phyloP scores from a whole-genome alignment of 192 early-diverging fungal species.

The Podochytrium sp. region DNA sequence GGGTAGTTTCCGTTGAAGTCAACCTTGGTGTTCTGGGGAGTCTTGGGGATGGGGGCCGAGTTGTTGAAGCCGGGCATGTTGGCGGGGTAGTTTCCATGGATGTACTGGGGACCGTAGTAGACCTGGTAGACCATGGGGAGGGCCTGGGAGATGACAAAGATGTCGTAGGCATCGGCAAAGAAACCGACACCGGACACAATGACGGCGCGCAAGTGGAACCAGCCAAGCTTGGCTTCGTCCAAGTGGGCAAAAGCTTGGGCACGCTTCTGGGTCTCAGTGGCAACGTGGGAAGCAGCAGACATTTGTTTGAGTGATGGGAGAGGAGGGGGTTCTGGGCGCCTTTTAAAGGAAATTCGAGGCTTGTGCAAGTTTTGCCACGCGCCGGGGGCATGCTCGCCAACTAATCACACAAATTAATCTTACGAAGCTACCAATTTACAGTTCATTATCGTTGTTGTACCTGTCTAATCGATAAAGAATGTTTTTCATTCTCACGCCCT shows the following conservation, averaged over 20 bases:
- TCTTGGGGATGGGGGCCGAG: constrained; percentile 9
- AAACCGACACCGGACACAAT: constrained; percentile 51
- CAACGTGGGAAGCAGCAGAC: neutral
- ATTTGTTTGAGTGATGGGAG: neutral
- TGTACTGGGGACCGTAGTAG: constrained; percentile 35
- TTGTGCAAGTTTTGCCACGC: too few species aligned
- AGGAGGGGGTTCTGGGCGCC: neutral
- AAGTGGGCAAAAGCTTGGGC: constrained; percentile 42
- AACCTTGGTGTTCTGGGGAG: constrained; percentile 32
- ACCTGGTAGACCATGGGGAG: constrained; percentile 76
- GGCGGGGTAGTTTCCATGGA: constrained; percentile 37
- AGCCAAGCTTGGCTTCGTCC: constrained; percentile 49
- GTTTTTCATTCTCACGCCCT: too few species aligned
- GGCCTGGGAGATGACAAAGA: constrained; percentile 90
- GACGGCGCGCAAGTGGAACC: constrained; percentile 54
- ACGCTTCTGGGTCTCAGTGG: neutral
- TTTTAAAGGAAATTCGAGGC: too few species aligned
- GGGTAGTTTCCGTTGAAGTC: constrained; percentile 29
- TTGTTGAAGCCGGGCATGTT: constrained; percentile 25
- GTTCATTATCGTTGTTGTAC: neutral
- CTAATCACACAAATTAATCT: neutral
- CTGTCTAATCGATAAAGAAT: neutral
- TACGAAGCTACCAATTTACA: neutral
- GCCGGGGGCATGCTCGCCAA: neutral
- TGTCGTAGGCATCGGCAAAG: constrained; percentile 78